phyloP scores from a whole-genome alignment of 345 rosid species.

The Clarkia xantiana region DNA sequence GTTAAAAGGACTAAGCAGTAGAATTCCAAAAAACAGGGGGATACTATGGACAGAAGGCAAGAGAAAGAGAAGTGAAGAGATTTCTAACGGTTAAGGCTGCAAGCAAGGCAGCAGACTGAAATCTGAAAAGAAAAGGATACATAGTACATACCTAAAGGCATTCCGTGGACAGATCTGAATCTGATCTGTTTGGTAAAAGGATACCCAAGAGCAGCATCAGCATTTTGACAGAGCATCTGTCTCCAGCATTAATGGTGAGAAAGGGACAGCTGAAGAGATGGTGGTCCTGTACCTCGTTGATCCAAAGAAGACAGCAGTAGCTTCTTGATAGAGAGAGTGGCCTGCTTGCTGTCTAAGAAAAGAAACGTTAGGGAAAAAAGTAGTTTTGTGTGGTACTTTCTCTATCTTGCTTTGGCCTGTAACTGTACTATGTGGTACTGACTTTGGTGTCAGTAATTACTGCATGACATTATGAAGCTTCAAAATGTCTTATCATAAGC shows the following conservation, averaged over 20 bases:
- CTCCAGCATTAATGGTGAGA: background rate
- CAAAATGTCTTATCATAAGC: too few species aligned
- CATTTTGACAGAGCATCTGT: conserved; percentile 3
- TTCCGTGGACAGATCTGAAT: background rate
- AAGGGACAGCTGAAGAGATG: background rate
- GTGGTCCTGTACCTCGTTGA: conserved; percentile 10
- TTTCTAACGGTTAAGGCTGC: background rate
- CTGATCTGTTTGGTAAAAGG: background rate
- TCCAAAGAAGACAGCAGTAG: background rate
- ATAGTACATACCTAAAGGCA: background rate
- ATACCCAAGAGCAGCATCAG: background rate
- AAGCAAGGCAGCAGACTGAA: background rate
- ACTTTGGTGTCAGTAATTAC: too few species aligned
- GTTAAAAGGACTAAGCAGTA: too few species aligned
- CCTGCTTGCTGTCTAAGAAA: background rate
- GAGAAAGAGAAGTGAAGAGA: background rate
- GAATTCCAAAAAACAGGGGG: too few species aligned
- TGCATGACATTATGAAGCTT: too few species aligned
- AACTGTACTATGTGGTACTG: too few species aligned
- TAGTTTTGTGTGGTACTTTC: background rate
- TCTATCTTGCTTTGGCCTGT: background rate
- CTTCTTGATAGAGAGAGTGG: background rate
- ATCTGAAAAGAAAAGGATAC: background rate
- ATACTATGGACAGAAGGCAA: too few species aligned
- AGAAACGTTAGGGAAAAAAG: conserved; percentile 10